Conservation (phyloP, 805 yeast species). For the Blastobotrys robertii region DNA sequence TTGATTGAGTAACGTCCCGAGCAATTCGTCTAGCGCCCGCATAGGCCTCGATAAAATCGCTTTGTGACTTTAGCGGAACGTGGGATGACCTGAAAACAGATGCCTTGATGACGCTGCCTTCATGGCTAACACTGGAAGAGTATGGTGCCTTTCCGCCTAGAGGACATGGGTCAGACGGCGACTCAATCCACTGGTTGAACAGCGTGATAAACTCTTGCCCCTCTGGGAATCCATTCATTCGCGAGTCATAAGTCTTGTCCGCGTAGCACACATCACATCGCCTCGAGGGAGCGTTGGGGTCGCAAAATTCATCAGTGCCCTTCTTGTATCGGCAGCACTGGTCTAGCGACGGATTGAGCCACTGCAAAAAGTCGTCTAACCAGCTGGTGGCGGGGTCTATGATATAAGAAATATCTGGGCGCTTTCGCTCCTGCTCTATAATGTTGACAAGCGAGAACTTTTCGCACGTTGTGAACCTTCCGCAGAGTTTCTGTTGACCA, state of each 20-base stretch:
- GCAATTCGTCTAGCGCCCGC: constrained; percentile 60
- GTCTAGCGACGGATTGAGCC: constrained; percentile 78
- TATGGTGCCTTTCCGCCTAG: constrained; percentile 95
- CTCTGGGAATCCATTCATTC: constrained; percentile 76
- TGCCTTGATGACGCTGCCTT: constrained; percentile 35
- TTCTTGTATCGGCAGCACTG: constrained; percentile 75
- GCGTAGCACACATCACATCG: constrained; percentile 66
- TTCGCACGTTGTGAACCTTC: constrained; percentile 77
- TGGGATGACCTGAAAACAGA: constrained; percentile 78
- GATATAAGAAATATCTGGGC: constrained; percentile 55
- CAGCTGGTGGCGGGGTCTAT: constrained; percentile 82
- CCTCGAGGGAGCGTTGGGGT: constrained; percentile 56
- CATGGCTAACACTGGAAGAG: constrained; percentile 42
- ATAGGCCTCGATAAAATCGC: constrained; percentile 75
- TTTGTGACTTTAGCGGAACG: constrained; percentile 66
- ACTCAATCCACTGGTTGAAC: constrained; percentile 70
- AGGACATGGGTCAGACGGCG: constrained; percentile 87
- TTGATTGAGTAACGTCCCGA: constrained; percentile 32
- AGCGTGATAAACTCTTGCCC: constrained; percentile 60
- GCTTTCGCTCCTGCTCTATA: constrained; percentile 71
- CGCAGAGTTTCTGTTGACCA: constrained; percentile 71
- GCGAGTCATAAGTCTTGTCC: constrained; percentile 49
- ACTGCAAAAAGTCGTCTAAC: constrained; percentile 83
- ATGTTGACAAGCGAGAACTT: constrained; percentile 70
- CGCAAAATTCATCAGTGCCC: constrained; percentile 46